phyloP scores from a whole-genome alignment of 169 alveolate species.

The Babesia sp. region DNA sequence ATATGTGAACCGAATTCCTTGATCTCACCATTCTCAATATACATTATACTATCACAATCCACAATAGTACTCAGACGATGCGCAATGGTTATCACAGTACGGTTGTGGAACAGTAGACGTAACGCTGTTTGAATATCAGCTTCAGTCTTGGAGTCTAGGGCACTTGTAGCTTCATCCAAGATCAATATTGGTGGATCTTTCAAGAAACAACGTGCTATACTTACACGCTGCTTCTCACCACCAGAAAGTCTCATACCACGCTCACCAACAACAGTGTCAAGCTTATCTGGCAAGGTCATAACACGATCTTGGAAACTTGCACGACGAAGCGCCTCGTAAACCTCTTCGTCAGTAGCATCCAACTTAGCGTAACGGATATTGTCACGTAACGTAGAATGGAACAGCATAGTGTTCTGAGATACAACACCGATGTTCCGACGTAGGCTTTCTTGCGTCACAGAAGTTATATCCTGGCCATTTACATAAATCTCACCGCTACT shows the following conservation, averaged over 20 bases:
- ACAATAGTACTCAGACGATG: slow-evolving; percentile 88
- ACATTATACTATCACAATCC: slow-evolving; percentile 78
- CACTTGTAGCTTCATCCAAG: slow-evolving; percentile 98
- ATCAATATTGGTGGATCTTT: slow-evolving; percentile 91
- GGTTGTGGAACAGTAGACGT: slow-evolving; percentile 69
- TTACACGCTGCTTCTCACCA: slow-evolving; percentile 96
- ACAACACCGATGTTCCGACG: slow-evolving; percentile 74
- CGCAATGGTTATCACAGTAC: slow-evolving; percentile 88
- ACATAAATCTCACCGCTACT: slow-evolving; percentile 67
- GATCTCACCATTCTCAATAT: slow-evolving; percentile 82
- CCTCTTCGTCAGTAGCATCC: slow-evolving; percentile 80
- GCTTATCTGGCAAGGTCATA: slow-evolving; percentile 82
- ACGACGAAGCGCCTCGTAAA: slow-evolving; percentile 81
- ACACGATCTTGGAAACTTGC: slow-evolving; percentile 87
- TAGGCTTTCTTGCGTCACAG: slow-evolving; percentile 65
- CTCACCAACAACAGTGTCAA: slow-evolving; percentile 93
- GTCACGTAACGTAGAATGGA: slow-evolving; percentile 86
- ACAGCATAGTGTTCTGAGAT: slow-evolving; percentile 89
- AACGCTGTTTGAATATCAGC: slow-evolving; percentile 76
- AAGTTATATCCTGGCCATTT: slow-evolving; percentile 59
- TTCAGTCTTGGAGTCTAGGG: slow-evolving; percentile 91
- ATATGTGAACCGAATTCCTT: slow-evolving; percentile 87
- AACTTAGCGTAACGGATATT: slow-evolving; percentile 88
- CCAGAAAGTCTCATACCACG: slow-evolving; percentile 96
- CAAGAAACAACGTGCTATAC: slow-evolving; percentile 94